A percentile compares a stretch with the other conserved stretches of the same genome.
Evolutionary conservation across 2,329 filamentous ascomycete genomes (phyloP).

Genomic region (Colletotrichum abscissum): DNA sequence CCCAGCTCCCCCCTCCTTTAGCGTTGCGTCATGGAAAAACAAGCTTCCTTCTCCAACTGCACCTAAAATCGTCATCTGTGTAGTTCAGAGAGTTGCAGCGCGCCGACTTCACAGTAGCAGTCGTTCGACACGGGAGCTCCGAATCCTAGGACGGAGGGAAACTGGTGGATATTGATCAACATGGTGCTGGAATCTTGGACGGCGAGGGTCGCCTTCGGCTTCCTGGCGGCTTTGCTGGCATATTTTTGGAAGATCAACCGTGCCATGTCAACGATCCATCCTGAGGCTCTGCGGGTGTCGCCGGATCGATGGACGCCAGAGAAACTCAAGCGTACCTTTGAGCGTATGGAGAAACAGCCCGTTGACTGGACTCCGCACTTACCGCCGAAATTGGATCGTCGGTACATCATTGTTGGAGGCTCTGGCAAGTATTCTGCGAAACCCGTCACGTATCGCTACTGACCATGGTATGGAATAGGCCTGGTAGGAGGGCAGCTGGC

Average conservation of each 20-base stretch:
- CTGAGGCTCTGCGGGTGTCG: constrained; percentile 45
- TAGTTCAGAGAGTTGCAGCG: neutral
- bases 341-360: constrained; percentile 47
- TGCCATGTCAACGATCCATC: constrained; percentile 49
- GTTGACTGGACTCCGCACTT: constrained; percentile 51
- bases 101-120: neutral
- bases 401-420: constrained; percentile 59
- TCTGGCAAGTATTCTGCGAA: constrained; percentile 49
- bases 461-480: constrained; percentile 46
- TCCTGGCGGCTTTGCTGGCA: constrained; percentile 35
- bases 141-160: neutral
- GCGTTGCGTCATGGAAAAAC: constrained; percentile 21
- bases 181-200: constrained; percentile 27
- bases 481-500: constrained; percentile 67
- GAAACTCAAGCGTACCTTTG: constrained; percentile 48
- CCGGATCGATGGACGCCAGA: constrained; percentile 50
- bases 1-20: neutral
- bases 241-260: constrained; percentile 52
- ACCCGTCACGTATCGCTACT: neutral
- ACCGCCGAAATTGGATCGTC: constrained; percentile 52
- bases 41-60: constrained; percentile 14
- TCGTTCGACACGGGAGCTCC: neutral
- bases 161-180: neutral
- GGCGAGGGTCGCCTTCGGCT: constrained; percentile 11
- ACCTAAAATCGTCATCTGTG: neutral